A percentile compares a stretch with the other conserved stretches of the same genome.
Evolutionary conservation across 768 basidiomycete genomes (phyloP).

Genomic region (Lactifluus subvellereus): DNA sequence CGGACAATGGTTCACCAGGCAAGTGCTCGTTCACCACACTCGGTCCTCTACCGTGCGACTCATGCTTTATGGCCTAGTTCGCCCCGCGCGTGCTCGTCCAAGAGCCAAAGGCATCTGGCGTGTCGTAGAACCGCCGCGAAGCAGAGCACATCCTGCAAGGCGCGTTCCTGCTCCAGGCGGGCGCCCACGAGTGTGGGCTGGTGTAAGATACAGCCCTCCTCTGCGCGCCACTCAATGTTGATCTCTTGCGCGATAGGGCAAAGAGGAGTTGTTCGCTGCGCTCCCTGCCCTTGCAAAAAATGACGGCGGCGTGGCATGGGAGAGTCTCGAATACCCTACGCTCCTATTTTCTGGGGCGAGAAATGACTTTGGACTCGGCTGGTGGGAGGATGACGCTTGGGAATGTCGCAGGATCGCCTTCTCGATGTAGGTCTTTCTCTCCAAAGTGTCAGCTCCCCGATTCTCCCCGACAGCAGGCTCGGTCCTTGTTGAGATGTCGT

Average conservation of each 20-base stretch:
- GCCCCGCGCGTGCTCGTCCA: background rate
- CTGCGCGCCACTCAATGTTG: background rate
- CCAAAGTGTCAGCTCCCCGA: background rate
- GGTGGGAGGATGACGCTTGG: slow-evolving; percentile 19
- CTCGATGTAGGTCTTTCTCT: slow-evolving; percentile 14
- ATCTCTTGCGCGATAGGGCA: background rate
- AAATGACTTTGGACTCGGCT: slow-evolving; percentile 7
- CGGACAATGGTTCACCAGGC: background rate
- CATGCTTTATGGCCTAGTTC: background rate
- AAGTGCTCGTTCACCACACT: background rate
- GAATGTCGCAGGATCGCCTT: slow-evolving; percentile 13
- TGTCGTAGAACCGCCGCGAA: background rate
- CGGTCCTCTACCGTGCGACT: background rate
- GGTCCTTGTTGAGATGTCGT: background rate
- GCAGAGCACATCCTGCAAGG: background rate
- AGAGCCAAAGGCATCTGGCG: slow-evolving; percentile 13
- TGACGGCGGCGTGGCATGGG: slow-evolving; percentile 7
- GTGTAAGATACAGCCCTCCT: slow-evolving; percentile 1
- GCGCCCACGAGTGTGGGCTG: slow-evolving; percentile 18
- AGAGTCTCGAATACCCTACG: background rate
- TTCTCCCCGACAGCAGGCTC: background rate
- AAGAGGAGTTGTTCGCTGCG: slow-evolving; percentile 15
- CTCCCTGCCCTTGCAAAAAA: slow-evolving; percentile 11
- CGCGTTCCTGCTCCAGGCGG: background rate
- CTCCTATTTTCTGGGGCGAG: slow-evolving; percentile 12